Conservation (phyloP, 495 filamentous ascomycete species). For the Trypethelium eluteriae region DNA sequence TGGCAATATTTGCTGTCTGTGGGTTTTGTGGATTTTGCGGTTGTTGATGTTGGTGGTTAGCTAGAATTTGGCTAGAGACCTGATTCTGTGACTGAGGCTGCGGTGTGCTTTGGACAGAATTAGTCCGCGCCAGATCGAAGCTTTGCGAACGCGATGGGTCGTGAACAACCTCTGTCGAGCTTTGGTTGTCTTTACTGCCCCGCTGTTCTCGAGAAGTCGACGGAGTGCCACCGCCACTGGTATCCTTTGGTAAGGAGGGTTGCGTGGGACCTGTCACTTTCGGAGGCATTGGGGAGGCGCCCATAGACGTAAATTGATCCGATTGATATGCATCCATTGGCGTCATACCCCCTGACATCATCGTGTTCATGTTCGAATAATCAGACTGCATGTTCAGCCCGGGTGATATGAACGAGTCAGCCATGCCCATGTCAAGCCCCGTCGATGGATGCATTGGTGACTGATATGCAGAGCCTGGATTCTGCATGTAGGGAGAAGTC, state of each 20-base stretch:
- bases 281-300: constrained; percentile 28
- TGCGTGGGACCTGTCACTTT: neutral
- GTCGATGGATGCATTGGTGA: constrained; percentile 29
- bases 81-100: constrained; percentile 7
- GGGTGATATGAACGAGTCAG: constrained; percentile 27
- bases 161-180: neutral
- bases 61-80: neutral
- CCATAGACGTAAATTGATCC: constrained; percentile 27
- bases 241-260: constrained; percentile 13
- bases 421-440: constrained; percentile 32
- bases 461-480: constrained; percentile 29
- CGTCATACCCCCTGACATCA: constrained; percentile 18
- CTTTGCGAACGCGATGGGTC: constrained; percentile 3
- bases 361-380: constrained; percentile 22
- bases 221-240: neutral
- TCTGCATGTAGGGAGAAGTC: constrained; percentile 25
- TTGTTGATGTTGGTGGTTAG: neutral
- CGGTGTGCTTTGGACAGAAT: neutral
- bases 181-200: neutral
- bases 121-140: neutral
- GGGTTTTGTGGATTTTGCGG: constrained; percentile 16
- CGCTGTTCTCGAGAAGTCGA: constrained; percentile 4
- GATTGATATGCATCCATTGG: constrained; percentile 29
- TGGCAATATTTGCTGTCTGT: constrained; percentile 6
- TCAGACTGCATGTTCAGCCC: constrained; percentile 30